Base-by-base conservation (phyloP, 2,329 filamentous ascomycete species). In the Hypomyces rosellus region DNA sequence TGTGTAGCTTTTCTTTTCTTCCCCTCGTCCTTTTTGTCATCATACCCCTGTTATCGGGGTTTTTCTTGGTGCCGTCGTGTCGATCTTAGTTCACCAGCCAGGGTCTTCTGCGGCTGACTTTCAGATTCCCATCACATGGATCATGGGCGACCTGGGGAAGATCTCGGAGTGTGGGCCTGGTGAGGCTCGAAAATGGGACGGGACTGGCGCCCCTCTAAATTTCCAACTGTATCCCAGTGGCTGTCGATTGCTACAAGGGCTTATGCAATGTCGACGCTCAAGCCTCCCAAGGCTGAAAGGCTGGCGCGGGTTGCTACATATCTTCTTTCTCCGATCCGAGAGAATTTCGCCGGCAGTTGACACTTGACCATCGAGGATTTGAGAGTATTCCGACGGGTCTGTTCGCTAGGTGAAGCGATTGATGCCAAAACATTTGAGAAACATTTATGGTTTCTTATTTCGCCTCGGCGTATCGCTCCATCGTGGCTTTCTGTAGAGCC, bases 401-500 rank as follows among this genome's bases (percentile, higher is more conserved):
- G 40, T 25, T 15, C 13, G n/a, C 41, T 13, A 33, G 16, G 8
- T 38, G 14, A 15, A 39, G 37, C n/a, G 37, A 13, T 15, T 13
- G 14, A n/a, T 38, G 40, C 5, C 8, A 20, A 38, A 7, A 18
- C n/a, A 18, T 39, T 39, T n/a, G 37, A 7, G 8, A 11, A 18
- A 20, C 16, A 9, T 16, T 15, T 22, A 37, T 15, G 25, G 33
- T 13, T 37, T 45, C 30, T 45, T 39, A 30, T 30, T 39, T 46
- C 34, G 20, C 42, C 18, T 46, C 30, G 22, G 45, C 16, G 34
- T 47, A 40, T 16, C 36, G 45, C 14, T 39, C 34, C 16, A 45
- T 57, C 4, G 59, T 61, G 22, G 64, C 60, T 55, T 66, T 67
- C 51, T 70, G 66, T 5, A 68, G 55, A 13, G 60, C 60, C 37